Conservation (phyloP, 257 asterid species). For the Phtheirospermum japonicum region DNA sequence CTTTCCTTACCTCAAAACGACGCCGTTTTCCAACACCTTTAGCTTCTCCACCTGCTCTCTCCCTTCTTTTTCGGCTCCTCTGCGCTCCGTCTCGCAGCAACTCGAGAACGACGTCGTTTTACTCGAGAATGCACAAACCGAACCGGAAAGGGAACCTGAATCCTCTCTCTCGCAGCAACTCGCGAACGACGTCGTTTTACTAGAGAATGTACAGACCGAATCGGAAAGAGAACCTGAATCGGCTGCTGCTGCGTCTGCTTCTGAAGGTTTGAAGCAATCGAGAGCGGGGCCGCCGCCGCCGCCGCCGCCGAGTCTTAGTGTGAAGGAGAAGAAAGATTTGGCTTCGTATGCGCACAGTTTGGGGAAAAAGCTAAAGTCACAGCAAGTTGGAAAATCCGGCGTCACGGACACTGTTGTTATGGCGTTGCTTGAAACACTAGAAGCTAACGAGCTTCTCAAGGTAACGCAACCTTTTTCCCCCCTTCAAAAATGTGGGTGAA, state of each 20-base stretch:
- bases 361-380: slow-evolving; percentile 82
- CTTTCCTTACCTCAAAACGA: slow-evolving; percentile 27
- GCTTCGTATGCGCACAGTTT: slow-evolving; percentile 83
- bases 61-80: slow-evolving; percentile 26
- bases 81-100: slow-evolving; percentile 32
- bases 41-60: slow-evolving; percentile 22
- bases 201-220: slow-evolving; percentile 26
- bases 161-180: slow-evolving; percentile 31
- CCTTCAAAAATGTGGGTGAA: neutral
- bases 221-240: slow-evolving; percentile 24
- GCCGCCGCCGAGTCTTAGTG: slow-evolving; percentile 50
- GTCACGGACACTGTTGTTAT: slow-evolving; percentile 67
- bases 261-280: slow-evolving; percentile 30
- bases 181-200: slow-evolving; percentile 26
- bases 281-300: slow-evolving; percentile 40
- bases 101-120: slow-evolving; percentile 26
- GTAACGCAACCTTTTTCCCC: slow-evolving; percentile 28
- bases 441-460: slow-evolving; percentile 90
- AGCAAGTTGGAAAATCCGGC: slow-evolving; percentile 90
- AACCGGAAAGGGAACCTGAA: slow-evolving; percentile 24
- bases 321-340: slow-evolving; percentile 83
- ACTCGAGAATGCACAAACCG: slow-evolving; percentile 25
- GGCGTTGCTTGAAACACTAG: slow-evolving; percentile 88
- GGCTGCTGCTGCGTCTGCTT: slow-evolving; percentile 1
- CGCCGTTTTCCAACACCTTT: slow-evolving; percentile 24